Percentiles rank a stretch among this genome's conserved stretches.
These are phyloP conservation scores for Liquidambar formosana DNA, from an alignment of 164 flowering plant genomes.

Conservation along the genomic window DNA sequence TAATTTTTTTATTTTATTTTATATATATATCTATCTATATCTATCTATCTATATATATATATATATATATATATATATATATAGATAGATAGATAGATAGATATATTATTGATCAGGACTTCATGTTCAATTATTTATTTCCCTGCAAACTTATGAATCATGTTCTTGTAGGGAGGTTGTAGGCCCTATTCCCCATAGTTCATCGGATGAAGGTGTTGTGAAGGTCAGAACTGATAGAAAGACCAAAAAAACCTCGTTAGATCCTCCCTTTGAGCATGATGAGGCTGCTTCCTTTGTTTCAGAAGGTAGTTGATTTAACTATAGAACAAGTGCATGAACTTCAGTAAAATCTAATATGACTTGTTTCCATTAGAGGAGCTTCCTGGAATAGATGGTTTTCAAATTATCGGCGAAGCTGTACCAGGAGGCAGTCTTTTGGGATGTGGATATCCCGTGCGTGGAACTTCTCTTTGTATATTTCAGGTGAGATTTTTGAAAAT, in stretches of 20 bases:
- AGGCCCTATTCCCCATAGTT: conserved; percentile 14
- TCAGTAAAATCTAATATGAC: conserved; percentile 10
- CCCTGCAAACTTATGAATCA: background rate
- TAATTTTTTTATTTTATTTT: no score
- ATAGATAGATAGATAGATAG: no score
- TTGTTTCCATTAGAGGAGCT: conserved; percentile 38
- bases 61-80: no score
- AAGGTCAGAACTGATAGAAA: conserved; percentile 19
- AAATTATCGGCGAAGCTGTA: conserved; percentile 83
- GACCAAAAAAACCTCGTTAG: conserved; percentile 17
- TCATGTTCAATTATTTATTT: no score
- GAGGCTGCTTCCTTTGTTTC: conserved; percentile 31
- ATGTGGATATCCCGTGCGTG: conserved; percentile 86
- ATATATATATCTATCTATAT: no score
- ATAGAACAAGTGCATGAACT: background rate
- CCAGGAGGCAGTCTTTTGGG: conserved; percentile 81
- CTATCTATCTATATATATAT: no score
- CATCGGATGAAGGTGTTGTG: conserved; percentile 14
- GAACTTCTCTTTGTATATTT: conserved; percentile 93
- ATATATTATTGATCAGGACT: no score
- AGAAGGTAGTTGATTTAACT: conserved; percentile 36
- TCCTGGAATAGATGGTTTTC: conserved; percentile 88
- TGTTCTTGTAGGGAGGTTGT: conserved; percentile 23
- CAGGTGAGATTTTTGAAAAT: conserved; percentile 50
- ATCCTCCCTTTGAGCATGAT: conserved; percentile 28